These are phyloP conservation scores for Fusarium kyushuense DNA, from an alignment of 2,329 filamentous ascomycete species.

Conservation along the genomic window DNA sequence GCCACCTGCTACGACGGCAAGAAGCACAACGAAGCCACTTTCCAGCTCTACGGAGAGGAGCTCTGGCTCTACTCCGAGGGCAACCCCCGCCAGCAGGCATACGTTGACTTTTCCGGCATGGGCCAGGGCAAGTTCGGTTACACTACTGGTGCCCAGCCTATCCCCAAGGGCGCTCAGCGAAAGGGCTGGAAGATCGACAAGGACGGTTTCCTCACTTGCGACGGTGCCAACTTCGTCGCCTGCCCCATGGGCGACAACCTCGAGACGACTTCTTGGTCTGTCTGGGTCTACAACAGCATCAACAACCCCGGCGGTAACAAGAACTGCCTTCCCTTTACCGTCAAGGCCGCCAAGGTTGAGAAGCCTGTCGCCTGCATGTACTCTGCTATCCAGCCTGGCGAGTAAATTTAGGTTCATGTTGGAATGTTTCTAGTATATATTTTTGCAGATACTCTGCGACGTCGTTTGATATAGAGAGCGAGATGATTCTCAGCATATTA, in stretches of 20 bases:
- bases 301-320: conserved; percentile 53
- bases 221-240: conserved; percentile 60
- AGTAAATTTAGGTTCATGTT: background rate
- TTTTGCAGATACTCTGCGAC: background rate
- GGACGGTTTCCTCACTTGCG: conserved; percentile 59
- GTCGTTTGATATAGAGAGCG: background rate
- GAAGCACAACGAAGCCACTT: conserved; percentile 59
- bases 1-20: conserved; percentile 60
- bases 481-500: background rate
- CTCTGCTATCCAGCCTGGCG: conserved; percentile 24
- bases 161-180: conserved; percentile 58
- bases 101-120: conserved; percentile 69
- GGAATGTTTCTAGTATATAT: conserved; percentile 7
- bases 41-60: conserved; percentile 59
- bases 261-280: conserved; percentile 53
- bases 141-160: conserved; percentile 57
- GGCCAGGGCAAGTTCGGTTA: conserved; percentile 67
- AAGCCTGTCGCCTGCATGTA: conserved; percentile 56
- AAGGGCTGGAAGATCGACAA: conserved; percentile 61
- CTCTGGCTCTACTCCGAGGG: conserved; percentile 60
- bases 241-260: conserved; percentile 58
- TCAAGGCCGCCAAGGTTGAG: conserved; percentile 46
- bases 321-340: conserved; percentile 54
- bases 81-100: conserved; percentile 61
- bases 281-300: conserved; percentile 54